phyloP scores from a whole-genome alignment of 1,139 yeast species.

The Candida tropicalis region DNA sequence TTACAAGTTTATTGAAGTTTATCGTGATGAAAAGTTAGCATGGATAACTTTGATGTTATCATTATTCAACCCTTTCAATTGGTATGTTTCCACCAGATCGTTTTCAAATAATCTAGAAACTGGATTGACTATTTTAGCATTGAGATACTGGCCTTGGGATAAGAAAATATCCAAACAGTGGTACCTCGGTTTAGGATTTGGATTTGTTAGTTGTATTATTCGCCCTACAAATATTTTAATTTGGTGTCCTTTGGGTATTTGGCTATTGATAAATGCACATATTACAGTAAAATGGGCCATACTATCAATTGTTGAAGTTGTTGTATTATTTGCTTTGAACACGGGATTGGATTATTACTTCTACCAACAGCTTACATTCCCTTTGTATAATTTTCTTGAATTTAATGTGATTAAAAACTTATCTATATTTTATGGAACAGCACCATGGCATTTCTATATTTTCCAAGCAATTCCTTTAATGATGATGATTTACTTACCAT shows the following conservation, averaged over 20 bases:
- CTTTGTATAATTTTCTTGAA: conserved; percentile 67
- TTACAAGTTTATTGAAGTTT: conserved; percentile 47
- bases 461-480: conserved; percentile 81
- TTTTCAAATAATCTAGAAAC: conserved; percentile 86
- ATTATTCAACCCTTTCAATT: conserved; percentile 75
- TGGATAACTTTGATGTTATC: conserved; percentile 53
- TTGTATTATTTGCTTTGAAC: conserved; percentile 35
- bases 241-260: conserved; percentile 66
- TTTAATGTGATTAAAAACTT: conserved; percentile 76
- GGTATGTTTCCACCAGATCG: conserved; percentile 79
- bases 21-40: conserved; percentile 43
- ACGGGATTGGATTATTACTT: conserved; percentile 57
- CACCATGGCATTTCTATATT: conserved; percentile 85
- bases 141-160: conserved; percentile 75
- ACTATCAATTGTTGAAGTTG: conserved; percentile 18
- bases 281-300: conserved; percentile 16
- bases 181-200: conserved; percentile 39
- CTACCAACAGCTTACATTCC: conserved; percentile 62
- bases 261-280: conserved; percentile 12
- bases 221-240: conserved; percentile 83
- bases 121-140: conserved; percentile 67
- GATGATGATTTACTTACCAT: conserved; percentile 67
- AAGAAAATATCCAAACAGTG: conserved; percentile 18
- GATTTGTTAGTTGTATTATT: conserved; percentile 61
- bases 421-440: conserved; percentile 81